phyloP scores from a whole-genome alignment of 2,329 filamentous ascomycete species.

The Aspergillus aculeatinus region DNA sequence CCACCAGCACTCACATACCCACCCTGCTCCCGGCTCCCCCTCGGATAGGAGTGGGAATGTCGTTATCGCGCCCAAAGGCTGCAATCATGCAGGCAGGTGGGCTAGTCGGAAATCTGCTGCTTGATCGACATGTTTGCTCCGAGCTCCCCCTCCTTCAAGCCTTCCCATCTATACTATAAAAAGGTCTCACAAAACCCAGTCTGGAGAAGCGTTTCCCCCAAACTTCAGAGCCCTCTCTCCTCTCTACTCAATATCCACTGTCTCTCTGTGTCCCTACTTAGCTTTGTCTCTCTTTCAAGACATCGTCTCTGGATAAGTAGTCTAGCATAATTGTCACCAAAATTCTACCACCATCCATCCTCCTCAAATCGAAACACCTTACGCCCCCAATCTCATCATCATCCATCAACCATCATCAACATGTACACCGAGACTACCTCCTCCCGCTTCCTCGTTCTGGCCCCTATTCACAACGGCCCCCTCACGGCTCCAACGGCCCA shows the following conservation, averaged over 20 bases:
- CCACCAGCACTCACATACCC: not conserved
- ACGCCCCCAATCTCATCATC: constrained; percentile 1
- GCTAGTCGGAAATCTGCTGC: constrained; percentile 15
- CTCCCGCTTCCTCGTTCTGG: constrained; percentile 32
- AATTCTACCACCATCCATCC: not conserved
- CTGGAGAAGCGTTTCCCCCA: not conserved
- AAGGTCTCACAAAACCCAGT: not conserved
- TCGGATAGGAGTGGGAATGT: constrained; percentile 1
- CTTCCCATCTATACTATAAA: not conserved
- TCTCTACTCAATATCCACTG: not conserved
- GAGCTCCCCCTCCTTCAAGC: not conserved
- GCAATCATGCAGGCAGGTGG: constrained; percentile 5
- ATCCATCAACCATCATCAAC: constrained; percentile 14
- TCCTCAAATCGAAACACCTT: not conserved
- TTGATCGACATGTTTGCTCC: not conserved
- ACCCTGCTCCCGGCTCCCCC: constrained; percentile 11
- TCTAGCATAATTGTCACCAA: not conserved
- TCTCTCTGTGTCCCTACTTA: not conserved
- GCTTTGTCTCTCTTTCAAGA: not conserved
- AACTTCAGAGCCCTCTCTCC: not conserved
- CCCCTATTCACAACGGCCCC: constrained; percentile 30
- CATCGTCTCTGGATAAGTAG: no score
- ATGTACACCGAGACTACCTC: constrained; percentile 32
- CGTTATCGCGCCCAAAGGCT: not conserved
- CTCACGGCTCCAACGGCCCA: constrained; percentile 18